These are phyloP conservation scores for Dissophora ornata DNA, from an alignment of 192 early-diverging fungal species.

Conservation along the genomic window DNA sequence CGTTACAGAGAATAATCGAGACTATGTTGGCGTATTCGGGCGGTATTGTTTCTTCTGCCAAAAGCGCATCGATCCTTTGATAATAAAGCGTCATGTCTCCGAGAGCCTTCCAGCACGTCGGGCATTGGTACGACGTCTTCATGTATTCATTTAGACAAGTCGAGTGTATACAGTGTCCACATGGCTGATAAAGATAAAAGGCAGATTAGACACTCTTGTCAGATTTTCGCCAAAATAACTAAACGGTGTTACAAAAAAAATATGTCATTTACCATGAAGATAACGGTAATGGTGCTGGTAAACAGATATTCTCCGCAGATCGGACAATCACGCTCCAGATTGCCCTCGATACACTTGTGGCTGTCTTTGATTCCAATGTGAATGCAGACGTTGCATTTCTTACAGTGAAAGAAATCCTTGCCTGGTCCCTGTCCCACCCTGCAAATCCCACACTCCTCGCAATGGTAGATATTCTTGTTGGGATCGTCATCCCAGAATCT, in stretches of 20 bases:
- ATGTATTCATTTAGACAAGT: constrained; percentile 84
- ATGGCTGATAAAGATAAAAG: constrained; percentile 65
- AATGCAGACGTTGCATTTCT: constrained; percentile 92
- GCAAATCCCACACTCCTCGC: constrained; percentile 92
- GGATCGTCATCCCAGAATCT: constrained; percentile 92
- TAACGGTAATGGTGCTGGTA: constrained; percentile 81
- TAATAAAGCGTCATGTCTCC: constrained; percentile 87
- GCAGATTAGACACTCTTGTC: neutral
- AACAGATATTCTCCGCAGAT: constrained; percentile 98
- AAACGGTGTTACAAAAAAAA: neutral
- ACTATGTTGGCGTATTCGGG: constrained; percentile 79
- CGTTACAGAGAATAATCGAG: constrained; percentile 89
- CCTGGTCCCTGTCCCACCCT: constrained; percentile 83
- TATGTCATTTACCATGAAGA: constrained; percentile 76
- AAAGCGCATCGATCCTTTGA: constrained; percentile 79
- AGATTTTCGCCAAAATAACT: neutral
- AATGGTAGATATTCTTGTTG: constrained; percentile 90
- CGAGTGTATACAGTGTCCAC: constrained; percentile 93
- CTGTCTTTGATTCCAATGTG: constrained; percentile 73
- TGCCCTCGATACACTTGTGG: constrained; percentile 93
- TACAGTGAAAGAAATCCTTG: constrained; percentile 91
- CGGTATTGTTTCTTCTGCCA: constrained; percentile 87
- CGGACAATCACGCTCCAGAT: constrained; percentile 92
- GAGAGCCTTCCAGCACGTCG: constrained; percentile 92
- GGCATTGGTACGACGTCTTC: constrained; percentile 94